Evolutionary conservation across 495 filamentous ascomycete genomes (phyloP).

Genomic region (Trichocladium uniseriatum): DNA sequence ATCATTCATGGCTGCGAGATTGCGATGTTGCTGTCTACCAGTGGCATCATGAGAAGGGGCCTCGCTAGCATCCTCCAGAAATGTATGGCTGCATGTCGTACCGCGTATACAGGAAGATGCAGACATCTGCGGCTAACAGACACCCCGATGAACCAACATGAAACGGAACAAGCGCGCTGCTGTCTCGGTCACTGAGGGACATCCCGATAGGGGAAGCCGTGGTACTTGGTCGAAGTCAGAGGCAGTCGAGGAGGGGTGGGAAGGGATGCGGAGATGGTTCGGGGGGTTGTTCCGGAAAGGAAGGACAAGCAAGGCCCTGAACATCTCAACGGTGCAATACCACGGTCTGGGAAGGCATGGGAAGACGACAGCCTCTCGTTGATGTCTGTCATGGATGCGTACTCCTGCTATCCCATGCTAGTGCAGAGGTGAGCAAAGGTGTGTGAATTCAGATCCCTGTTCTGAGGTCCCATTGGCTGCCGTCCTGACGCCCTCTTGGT

Average conservation of each 20-base stretch:
- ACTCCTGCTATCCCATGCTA: constrained; percentile 19
- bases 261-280: not conserved
- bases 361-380: constrained; percentile 20
- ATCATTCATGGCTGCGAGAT: constrained; percentile 4
- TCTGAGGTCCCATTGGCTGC: constrained; percentile 30
- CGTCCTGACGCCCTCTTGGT: constrained; percentile 22
- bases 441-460: constrained; percentile 28
- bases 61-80: not conserved
- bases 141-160: constrained; percentile 19
- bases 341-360: constrained; percentile 8
- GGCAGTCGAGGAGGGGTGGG: not conserved
- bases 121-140: constrained; percentile 18
- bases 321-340: constrained; percentile 16
- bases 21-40: not conserved
- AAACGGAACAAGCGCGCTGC: constrained; percentile 30
- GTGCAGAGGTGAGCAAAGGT: constrained; percentile 29
- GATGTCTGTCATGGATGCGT: constrained; percentile 19
- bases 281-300: not conserved
- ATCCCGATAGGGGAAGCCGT: constrained; percentile 11
- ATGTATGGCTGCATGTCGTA: not conserved
- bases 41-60: not conserved
- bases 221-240: not conserved
- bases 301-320: not conserved
- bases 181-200: not conserved
- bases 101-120: constrained; percentile 7